Evolutionary conservation across 306 rosid species (phyloP).

Genomic region (Ammopiptanthus mongolicus): DNA sequence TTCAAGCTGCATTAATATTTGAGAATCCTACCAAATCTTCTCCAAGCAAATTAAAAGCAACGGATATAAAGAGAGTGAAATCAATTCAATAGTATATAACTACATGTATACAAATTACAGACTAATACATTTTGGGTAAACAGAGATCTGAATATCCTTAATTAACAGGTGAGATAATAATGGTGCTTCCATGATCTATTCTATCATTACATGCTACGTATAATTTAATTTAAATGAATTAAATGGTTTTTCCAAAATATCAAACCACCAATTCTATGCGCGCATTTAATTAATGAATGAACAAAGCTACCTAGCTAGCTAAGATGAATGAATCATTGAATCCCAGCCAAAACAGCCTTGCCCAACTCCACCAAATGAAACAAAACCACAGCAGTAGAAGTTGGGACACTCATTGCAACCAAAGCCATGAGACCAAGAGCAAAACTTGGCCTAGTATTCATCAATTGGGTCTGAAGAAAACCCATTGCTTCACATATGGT

Average conservation of each 20-base stretch:
- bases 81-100: not conserved
- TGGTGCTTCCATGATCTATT: not conserved
- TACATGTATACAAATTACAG: too few species aligned
- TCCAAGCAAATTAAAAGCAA: not conserved
- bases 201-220: not conserved
- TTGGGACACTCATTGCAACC: slow-evolving; percentile 31
- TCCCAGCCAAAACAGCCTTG: slow-evolving; percentile 4
- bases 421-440: slow-evolving; percentile 36
- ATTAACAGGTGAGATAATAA: too few species aligned
- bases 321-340: too few species aligned
- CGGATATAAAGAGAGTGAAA: not conserved
- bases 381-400: slow-evolving; percentile 22
- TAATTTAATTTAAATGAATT: not conserved
- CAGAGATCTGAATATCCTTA: not conserved
- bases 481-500: slow-evolving; percentile 47
- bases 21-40: not conserved
- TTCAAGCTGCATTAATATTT: not conserved
- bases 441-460: slow-evolving; percentile 53
- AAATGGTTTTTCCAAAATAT: slow-evolving; percentile 19
- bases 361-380: slow-evolving; percentile 16
- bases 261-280: slow-evolving; percentile 9
- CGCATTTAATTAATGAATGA: not conserved
- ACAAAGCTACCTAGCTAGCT: not conserved
- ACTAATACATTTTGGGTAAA: not conserved
- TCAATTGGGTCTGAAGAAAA: slow-evolving; percentile 40